Percentiles rank a stretch among this genome's conserved stretches.
These are phyloP conservation scores for Cercospora sojina DNA, from an alignment of 2,329 filamentous ascomycete species.

Conservation along the genomic window DNA sequence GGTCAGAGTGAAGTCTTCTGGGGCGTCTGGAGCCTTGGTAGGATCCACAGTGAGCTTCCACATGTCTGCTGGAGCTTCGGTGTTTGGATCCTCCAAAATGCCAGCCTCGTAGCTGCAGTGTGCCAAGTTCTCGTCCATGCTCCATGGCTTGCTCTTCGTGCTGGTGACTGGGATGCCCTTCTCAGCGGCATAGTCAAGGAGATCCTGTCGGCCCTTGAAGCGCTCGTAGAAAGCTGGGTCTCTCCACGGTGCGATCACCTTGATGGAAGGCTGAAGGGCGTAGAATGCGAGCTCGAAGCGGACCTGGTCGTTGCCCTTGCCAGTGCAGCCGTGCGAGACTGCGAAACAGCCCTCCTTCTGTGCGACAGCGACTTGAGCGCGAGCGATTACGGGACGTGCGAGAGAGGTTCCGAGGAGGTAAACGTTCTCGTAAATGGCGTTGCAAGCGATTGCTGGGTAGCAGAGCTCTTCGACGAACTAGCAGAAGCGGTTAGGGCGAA, in stretches of 20 bases:
- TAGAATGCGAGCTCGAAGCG: conserved; percentile 65
- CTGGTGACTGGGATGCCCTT: conserved; percentile 69
- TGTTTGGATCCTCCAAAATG: conserved; percentile 65
- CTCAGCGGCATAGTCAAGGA: conserved; percentile 68
- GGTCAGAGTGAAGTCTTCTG: conserved; percentile 67
- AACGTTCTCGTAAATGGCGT: conserved; percentile 59
- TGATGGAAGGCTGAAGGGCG: conserved; percentile 63
- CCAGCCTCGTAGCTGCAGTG: conserved; percentile 81
- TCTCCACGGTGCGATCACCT: conserved; percentile 74
- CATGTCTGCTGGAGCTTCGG: conserved; percentile 72
- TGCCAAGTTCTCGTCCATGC: conserved; percentile 68
- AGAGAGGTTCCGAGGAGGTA: conserved; percentile 59
- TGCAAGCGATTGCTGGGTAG: conserved; percentile 75
- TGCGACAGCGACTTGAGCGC: conserved; percentile 64
- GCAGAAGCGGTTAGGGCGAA: neutral
- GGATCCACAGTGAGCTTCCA: conserved; percentile 72
- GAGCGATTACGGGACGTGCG: conserved; percentile 68
- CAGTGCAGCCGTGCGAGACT: conserved; percentile 57
- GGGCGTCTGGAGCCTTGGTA: conserved; percentile 66
- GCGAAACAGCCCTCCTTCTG: conserved; percentile 59
- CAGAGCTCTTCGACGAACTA: conserved; percentile 75
- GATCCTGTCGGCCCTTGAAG: conserved; percentile 69
- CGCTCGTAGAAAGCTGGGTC: conserved; percentile 67
- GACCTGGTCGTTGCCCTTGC: conserved; percentile 65
- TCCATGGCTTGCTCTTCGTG: conserved; percentile 71